phyloP scores from a whole-genome alignment of 441 rosid species.

The Populus hybrid region DNA sequence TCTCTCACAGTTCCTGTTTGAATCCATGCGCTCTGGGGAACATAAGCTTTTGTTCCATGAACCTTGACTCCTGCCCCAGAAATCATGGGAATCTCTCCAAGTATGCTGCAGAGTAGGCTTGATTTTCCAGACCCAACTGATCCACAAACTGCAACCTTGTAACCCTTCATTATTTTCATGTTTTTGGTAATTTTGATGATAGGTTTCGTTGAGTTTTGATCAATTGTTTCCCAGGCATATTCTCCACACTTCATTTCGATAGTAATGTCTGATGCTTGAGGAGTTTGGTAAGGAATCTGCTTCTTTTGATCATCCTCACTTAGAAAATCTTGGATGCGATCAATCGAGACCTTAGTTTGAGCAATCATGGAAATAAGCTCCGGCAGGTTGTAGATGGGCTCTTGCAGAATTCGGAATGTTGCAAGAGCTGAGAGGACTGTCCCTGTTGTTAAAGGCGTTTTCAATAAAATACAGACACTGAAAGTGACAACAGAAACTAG shows the following conservation, averaged over 20 bases:
- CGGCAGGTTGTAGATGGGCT: slow-evolving; percentile 63
- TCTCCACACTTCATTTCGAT: slow-evolving; percentile 25
- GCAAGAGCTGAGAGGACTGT: slow-evolving; percentile 65
- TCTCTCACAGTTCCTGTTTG: slow-evolving; percentile 59
- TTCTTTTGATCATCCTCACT: slow-evolving; percentile 49
- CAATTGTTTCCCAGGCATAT: slow-evolving; percentile 45
- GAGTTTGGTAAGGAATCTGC: slow-evolving; percentile 20
- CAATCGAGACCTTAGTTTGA: slow-evolving; percentile 60
- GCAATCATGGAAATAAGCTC: slow-evolving; percentile 61
- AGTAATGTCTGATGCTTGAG: slow-evolving; percentile 35
- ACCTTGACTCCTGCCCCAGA: slow-evolving; percentile 43
- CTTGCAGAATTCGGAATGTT: slow-evolving; percentile 63
- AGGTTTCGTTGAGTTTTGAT: slow-evolving; percentile 23
- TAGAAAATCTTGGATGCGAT: slow-evolving; percentile 46
- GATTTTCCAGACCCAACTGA: slow-evolving; percentile 63
- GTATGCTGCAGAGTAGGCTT: slow-evolving; percentile 52
- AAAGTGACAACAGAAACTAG: slow-evolving; percentile 54
- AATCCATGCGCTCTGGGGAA: slow-evolving; percentile 72
- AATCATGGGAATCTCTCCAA: slow-evolving; percentile 56
- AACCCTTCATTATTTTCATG: slow-evolving; percentile 46
- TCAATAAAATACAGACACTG: slow-evolving; percentile 41
- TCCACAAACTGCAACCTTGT: slow-evolving; percentile 59
- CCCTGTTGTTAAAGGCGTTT: slow-evolving; percentile 42
- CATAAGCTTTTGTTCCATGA: slow-evolving; percentile 52
- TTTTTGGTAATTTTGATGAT: slow-evolving; percentile 35